A percentile compares a stretch with the other conserved stretches of the same genome.
Conservation (phyloP, 2,329 filamentous ascomycete genomes). For the Thielaviopsis populi region DNA sequence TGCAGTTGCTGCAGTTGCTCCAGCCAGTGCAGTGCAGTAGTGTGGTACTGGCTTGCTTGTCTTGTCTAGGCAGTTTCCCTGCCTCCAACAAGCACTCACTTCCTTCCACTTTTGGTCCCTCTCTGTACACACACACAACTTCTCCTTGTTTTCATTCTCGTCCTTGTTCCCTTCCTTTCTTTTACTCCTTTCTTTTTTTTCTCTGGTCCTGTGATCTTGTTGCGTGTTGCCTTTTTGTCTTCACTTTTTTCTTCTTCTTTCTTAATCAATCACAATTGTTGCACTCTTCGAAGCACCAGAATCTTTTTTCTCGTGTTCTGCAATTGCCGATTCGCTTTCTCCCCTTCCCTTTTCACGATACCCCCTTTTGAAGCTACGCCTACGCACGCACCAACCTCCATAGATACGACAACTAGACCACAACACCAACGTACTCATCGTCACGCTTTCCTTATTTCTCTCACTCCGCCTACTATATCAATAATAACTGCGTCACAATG, state of each 20-base stretch:
- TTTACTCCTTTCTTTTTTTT: slow-evolving; percentile 6
- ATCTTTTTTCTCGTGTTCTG: slow-evolving; percentile 8
- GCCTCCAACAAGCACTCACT: slow-evolving; percentile 5
- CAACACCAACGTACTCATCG: slow-evolving; percentile 1
- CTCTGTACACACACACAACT: neutral
- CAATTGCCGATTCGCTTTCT: slow-evolving; percentile 10
- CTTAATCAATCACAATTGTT: slow-evolving; percentile 13
- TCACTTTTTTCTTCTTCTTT: slow-evolving; percentile 4
- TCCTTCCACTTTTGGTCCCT: slow-evolving; percentile 1
- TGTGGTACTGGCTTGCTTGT: neutral
- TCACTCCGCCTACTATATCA: slow-evolving; percentile 20
- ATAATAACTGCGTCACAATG: slow-evolving; percentile 29
- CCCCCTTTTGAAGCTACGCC: slow-evolving; percentile 16
- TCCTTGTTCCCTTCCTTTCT: slow-evolving; percentile 4
- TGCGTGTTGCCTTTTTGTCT: slow-evolving; percentile 4
- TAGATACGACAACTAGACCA: slow-evolving; percentile 23
- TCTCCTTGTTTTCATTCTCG: slow-evolving; percentile 7
- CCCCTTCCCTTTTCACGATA: slow-evolving; percentile 15
- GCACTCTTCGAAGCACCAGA: neutral
- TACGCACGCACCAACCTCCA: neutral
- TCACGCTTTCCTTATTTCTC: neutral
- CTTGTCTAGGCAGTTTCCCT: slow-evolving; percentile 1
- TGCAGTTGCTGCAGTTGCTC: neutral
- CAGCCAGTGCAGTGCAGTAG: neutral
- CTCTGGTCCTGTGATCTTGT: slow-evolving; percentile 1